Conservation (phyloP, 2,329 filamentous ascomycete species). For the Sporothrix brasiliensis region DNA sequence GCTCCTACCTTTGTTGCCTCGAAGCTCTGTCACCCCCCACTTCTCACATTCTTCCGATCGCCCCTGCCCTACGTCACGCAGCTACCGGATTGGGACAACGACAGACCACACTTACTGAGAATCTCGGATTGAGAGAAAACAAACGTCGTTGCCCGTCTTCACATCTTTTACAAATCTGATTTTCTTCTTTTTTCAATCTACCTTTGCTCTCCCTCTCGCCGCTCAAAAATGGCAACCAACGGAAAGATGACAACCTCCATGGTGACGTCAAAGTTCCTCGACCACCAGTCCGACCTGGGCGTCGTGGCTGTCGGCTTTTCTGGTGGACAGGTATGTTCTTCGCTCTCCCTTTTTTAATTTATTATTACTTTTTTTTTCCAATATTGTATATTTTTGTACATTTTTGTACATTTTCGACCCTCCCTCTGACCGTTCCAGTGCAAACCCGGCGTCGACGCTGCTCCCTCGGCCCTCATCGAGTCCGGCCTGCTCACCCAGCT, state of each 20-base stretch:
- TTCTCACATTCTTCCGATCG: neutral
- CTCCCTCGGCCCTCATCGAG: slow-evolving; percentile 84
- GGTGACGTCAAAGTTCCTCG: slow-evolving; percentile 73
- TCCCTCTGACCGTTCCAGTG: slow-evolving; percentile 55
- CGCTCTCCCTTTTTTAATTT: neutral
- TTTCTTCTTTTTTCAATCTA: neutral
- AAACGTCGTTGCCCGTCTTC: neutral
- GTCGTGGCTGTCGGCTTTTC: slow-evolving; percentile 96
- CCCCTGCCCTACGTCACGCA: slow-evolving; percentile 17
- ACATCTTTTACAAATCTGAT: neutral
- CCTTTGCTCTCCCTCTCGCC: neutral
- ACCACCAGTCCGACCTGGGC: slow-evolving; percentile 76
- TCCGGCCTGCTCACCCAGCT: slow-evolving; percentile 84
- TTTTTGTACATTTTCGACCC: neutral
- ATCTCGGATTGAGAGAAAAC: neutral
- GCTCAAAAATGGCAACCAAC: neutral
- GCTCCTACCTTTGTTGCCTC: neutral
- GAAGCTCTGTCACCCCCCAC: neutral
- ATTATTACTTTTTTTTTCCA: too few relatives aligned
- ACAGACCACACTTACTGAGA: slow-evolving; percentile 6
- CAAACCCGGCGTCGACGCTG: slow-evolving; percentile 90
- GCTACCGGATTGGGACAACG: slow-evolving; percentile 18
- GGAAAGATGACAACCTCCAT: slow-evolving; percentile 57
- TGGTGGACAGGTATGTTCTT: slow-evolving; percentile 75
- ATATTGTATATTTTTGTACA: too few relatives aligned